These are phyloP conservation scores for Globisporangium nunn DNA, from an alignment of 352 stramenopile genomes.

Conservation along the genomic window DNA sequence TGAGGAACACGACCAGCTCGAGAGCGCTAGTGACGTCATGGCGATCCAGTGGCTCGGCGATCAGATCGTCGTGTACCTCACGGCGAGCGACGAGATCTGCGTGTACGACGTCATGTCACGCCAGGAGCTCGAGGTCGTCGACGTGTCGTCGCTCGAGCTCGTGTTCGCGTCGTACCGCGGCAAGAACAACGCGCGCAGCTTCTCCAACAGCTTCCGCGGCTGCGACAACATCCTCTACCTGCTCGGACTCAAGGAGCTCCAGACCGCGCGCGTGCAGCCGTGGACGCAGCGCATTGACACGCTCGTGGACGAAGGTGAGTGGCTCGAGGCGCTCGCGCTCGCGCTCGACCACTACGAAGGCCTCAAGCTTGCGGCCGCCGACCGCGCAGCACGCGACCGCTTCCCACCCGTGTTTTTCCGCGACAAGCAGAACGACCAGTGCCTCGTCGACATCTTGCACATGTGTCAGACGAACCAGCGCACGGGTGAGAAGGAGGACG, in stretches of 20 bases:
- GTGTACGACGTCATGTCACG: constrained; percentile 95
- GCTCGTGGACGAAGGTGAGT: constrained; percentile 94
- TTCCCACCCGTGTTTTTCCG: constrained; percentile 87
- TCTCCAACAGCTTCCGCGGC: constrained; percentile 87
- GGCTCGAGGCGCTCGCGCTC: constrained; percentile 94
- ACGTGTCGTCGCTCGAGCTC: constrained; percentile 90
- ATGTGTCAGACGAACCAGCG: constrained; percentile 89
- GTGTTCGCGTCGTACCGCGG: constrained; percentile 91
- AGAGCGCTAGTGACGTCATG: constrained; percentile 84
- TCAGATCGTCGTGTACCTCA: constrained; percentile 93
- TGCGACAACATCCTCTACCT: constrained; percentile 92
- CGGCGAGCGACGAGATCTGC: constrained; percentile 93
- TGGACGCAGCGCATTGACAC: constrained; percentile 92
- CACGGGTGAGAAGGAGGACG: constrained; percentile 82
- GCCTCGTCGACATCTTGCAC: constrained; percentile 84
- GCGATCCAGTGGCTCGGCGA: constrained; percentile 95
- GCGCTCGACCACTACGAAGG: constrained; percentile 95
- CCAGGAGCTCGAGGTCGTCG: constrained; percentile 92
- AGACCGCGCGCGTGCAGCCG: constrained; percentile 87
- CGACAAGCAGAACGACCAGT: constrained; percentile 86
- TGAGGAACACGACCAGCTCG: constrained; percentile 91
- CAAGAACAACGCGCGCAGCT: constrained; percentile 65
- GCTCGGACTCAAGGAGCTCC: constrained; percentile 90
- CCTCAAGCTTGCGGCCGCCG: constrained; percentile 70
- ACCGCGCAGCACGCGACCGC: constrained; percentile 74